Evolutionary conservation across 768 basidiomycete species (phyloP), one percentile per base, ranked within the genome.

Genomic region (Rhizopogon sp.): DNA sequence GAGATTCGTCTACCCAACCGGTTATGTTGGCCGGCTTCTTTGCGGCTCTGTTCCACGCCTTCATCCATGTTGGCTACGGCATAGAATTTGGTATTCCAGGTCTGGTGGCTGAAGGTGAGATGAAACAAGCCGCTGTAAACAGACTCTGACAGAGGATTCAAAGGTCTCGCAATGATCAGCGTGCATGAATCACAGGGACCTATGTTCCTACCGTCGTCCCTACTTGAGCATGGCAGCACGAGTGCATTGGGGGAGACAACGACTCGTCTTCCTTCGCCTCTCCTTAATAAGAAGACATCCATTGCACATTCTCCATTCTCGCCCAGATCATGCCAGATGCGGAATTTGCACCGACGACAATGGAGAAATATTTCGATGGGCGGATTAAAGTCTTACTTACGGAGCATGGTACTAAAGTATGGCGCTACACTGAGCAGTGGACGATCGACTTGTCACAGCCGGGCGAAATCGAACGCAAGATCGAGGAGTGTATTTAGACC

Each of bases 41-140:
- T 17, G 72, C 74, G 3, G 82, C 79, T 2, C 61, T 85, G 16
- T 39, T 85, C 3, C 85, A 87, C 57, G 79, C 84, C 0, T 45
- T 84, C 46, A 84, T 86, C 43, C 80, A 85, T 62, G 56, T 70
- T 4, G 83, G 80, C 3, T 78, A 79, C 64, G 84, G 83, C 4
- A 59, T 75, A 3, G 85, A 85, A 63, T 85, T 85, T 51, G 74
- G 74, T 5, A 40, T 85, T 28, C 78, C 77, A 7, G 84, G 82
- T 0, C 68, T 83, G 57, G 63, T 80, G 1, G 77, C 76, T 5
- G 83, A 86, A 73, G 84, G 83, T 82, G 50, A n/a, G 2, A 37
- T 11, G 20, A 20, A 20, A 20, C 20, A 20, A 20, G 20, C 20
- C 20, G 20, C 20, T 20, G 20, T 20, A 20, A 20, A 20, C 55